Percentiles rank a stretch among this genome's conserved stretches.
phyloP scores from a whole-genome alignment of 176 grass and related monocot genomes.

The Canna indica region DNA sequence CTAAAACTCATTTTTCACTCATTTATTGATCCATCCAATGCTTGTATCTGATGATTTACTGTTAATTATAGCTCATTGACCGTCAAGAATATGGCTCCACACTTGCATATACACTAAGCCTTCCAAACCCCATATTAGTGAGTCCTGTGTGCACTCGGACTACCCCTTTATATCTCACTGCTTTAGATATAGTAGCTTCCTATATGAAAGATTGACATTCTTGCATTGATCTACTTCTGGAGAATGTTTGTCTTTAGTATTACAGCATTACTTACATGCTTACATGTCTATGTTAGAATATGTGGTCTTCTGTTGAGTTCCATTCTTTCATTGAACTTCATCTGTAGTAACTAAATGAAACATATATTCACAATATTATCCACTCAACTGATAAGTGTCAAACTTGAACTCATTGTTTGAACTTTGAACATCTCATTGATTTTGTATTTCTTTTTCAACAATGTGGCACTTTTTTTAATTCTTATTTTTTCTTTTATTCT shows the following conservation, averaged over 20 bases:
- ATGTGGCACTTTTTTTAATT: not conserved
- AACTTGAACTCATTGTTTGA: not conserved
- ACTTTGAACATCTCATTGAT: not conserved
- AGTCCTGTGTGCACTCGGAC: too few relatives aligned
- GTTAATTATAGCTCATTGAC: too few relatives aligned
- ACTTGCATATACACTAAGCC: too few relatives aligned
- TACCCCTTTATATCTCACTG: not conserved
- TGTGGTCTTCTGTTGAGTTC: not conserved
- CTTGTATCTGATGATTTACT: too few relatives aligned
- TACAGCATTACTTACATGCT: not conserved
- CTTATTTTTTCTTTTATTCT: conserved; percentile 14
- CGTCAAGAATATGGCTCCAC: too few relatives aligned
- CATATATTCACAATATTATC: not conserved
- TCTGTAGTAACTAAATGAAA: not conserved
- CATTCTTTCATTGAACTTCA: not conserved
- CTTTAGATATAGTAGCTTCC: not conserved
- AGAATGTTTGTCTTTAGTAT: not conserved
- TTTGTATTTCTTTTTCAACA: not conserved
- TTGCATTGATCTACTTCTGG: not conserved
- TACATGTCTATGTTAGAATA: not conserved
- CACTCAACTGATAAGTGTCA: not conserved
- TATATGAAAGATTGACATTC: not conserved
- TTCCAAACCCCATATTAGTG: too few relatives aligned
- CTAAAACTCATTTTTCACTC: not conserved
- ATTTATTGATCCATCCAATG: not conserved